Conservation (phyloP, 495 filamentous ascomycete genomes). For the Annulohypoxylon moriforme region DNA sequence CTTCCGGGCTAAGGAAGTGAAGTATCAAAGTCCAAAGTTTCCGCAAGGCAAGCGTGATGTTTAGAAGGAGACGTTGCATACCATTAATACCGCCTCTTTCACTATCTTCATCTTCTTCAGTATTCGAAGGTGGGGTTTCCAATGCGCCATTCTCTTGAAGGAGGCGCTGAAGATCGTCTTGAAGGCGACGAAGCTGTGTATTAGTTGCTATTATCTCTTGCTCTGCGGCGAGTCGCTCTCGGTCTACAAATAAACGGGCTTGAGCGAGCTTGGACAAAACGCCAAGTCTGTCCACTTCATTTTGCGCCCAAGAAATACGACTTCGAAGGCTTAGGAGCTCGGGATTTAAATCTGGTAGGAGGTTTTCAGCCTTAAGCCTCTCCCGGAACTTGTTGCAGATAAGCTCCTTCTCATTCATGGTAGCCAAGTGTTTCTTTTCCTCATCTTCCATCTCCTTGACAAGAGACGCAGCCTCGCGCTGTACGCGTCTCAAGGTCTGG, state of each 20-base stretch:
- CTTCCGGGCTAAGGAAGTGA: background rate
- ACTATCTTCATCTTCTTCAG: background rate
- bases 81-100: background rate
- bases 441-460: background rate
- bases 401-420: background rate
- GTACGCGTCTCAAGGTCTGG: constrained; percentile 13
- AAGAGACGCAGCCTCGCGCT: background rate
- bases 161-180: constrained; percentile 14
- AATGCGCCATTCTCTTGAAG: constrained; percentile 19
- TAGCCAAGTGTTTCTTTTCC: background rate
- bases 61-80: background rate
- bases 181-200: background rate
- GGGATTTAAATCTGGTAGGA: constrained; percentile 15
- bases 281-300: constrained; percentile 5
- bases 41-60: background rate
- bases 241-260: constrained; percentile 15
- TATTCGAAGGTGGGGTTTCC: constrained; percentile 6
- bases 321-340: constrained; percentile 11
- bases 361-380: background rate
- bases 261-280: constrained; percentile 10
- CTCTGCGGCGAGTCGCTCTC: background rate
- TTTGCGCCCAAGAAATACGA: background rate
- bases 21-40: constrained; percentile 4
- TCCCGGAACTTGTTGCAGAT: background rate
- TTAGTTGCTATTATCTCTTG: background rate